These are phyloP conservation scores for Ananas comosus DNA, from an alignment of 176 grass and related monocot genomes.

Conservation along the genomic window DNA sequence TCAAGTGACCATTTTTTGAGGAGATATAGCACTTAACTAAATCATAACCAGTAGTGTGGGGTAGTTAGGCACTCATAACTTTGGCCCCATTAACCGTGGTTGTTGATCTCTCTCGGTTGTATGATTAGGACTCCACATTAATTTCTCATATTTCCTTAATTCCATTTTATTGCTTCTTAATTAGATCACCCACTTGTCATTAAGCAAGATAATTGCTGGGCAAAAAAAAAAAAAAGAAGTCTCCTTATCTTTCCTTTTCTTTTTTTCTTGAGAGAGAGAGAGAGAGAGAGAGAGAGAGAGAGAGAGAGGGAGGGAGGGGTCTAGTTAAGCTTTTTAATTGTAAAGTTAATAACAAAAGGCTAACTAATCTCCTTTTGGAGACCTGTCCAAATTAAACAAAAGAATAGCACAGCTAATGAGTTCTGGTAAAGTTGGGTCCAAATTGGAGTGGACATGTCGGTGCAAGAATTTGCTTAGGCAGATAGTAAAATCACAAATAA, in stretches of 20 bases:
- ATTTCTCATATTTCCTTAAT: constrained; percentile 4
- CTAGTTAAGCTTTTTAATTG: neutral
- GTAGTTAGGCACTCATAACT: no score
- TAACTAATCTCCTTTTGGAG: constrained; percentile 20
- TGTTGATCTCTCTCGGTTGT: neutral
- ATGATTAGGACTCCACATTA: neutral
- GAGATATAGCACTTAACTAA: no score
- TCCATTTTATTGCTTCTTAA: constrained; percentile 15
- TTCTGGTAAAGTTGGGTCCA: no score
- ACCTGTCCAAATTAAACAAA: constrained; percentile 11
- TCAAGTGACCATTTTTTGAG: no score
- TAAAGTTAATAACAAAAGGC: constrained; percentile 30
- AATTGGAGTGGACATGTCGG: no score
- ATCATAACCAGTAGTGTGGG: no score
- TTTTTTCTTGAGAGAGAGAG: constrained; percentile 14
- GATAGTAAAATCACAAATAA: no score
- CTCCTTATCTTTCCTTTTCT: no score
- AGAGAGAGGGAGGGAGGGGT: neutral
- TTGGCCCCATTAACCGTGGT: neutral
- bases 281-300: no score
- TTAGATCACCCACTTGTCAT: neutral
- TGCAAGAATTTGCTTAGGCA: no score
- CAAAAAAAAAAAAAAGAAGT: neutral
- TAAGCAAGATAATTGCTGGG: constrained; percentile 14
- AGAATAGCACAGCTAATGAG: no score